Base-by-base conservation (phyloP, 179 eudicot species). In the Amaranthus tricolor region DNA sequence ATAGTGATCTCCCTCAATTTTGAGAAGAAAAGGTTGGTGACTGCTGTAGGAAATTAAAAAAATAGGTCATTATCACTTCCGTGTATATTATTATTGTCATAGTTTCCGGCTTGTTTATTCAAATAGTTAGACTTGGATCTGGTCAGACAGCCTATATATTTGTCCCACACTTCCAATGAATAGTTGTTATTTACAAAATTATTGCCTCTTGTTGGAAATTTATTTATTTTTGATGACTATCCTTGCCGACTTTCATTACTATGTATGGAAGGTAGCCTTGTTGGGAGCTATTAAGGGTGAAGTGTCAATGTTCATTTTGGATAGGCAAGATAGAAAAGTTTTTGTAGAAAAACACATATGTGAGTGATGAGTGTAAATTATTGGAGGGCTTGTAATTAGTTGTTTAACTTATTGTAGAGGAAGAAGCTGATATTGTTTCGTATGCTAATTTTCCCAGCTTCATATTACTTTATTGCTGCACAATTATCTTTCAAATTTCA, bases 1-100 rank as follows among this genome's bases (percentile, higher is more conserved):
- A 66, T 16, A 56, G 77, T 75, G 72, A 55, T 47, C 54, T 20
- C 72, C 76, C 77, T 66, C 72, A 55, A 45, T 65, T 19, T 13
- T 2, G 6, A 15, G 47, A 19, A 9, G 72, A 66, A 19, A 47
- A n/a, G 24, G 17, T 56, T 56, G 9, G 19, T 55, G 65, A 54
- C 69, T 75, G 15, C 45, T 74, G 14, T 5, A 21, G 56, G 15
- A 17, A 20, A 68, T 66, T 47, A 0, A 17, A 45, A 66, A 66
- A 2, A 44, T 12, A 31, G 40, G 58, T 17, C 52, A 52, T 64
- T 40, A 53, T 54, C 51, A 65, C n/a, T 19, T 60, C 51, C 5
- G 17, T 40, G 11, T 57, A 48, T 20, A 62, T 61, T 10, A 54
- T 51, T 16, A 63, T 31, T 31, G 40, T 49, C 59, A 16, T 62